These are phyloP conservation scores for Amanita phalloides DNA, from an alignment of 768 basidiomycete genomes.

Conservation along the genomic window DNA sequence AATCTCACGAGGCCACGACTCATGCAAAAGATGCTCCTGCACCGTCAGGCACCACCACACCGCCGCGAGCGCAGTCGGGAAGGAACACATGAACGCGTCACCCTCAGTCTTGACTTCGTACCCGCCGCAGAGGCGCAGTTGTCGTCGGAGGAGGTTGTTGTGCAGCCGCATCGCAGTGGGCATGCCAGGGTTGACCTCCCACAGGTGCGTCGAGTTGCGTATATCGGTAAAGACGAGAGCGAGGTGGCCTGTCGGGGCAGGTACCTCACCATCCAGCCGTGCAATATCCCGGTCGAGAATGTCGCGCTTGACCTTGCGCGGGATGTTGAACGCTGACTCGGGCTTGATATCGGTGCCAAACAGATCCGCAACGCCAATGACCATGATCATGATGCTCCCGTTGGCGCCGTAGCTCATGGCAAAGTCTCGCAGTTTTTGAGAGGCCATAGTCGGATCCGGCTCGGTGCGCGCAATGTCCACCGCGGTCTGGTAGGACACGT, in stretches of 20 bases:
- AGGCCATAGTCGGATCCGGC: conserved; percentile 62
- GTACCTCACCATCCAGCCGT: conserved; percentile 67
- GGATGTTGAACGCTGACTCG: conserved; percentile 13
- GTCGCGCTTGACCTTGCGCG: conserved; percentile 28
- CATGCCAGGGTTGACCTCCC: conserved; percentile 97
- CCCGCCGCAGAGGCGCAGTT: conserved; percentile 83
- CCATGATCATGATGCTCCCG: conserved; percentile 97
- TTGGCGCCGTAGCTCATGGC: conserved; percentile 95
- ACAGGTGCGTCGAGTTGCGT: conserved; percentile 89
- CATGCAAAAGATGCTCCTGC: conserved; percentile 71
- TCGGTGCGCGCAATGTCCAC: conserved; percentile 88
- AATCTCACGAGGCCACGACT: conserved; percentile 89
- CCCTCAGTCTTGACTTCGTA: conserved; percentile 99
- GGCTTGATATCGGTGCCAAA: conserved; percentile 26
- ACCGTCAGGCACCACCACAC: conserved; percentile 86
- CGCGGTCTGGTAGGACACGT: conserved; percentile 88
- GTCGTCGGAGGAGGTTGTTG: conserved; percentile 76
- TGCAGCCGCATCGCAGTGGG: conserved; percentile 86
- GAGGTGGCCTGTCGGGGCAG: conserved; percentile 77
- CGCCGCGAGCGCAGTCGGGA: conserved; percentile 79
- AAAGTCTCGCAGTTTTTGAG: conserved; percentile 93
- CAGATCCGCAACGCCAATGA: conserved; percentile 73
- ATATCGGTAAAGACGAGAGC: conserved; percentile 98
- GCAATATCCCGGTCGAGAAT: conserved; percentile 50
- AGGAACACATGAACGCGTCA: conserved; percentile 98